A percentile compares a stretch with the other conserved stretches of the same genome.
Evolutionary conservation across 495 filamentous ascomycete species (phyloP).

Genomic region (Xanthoparmelia taractica): DNA sequence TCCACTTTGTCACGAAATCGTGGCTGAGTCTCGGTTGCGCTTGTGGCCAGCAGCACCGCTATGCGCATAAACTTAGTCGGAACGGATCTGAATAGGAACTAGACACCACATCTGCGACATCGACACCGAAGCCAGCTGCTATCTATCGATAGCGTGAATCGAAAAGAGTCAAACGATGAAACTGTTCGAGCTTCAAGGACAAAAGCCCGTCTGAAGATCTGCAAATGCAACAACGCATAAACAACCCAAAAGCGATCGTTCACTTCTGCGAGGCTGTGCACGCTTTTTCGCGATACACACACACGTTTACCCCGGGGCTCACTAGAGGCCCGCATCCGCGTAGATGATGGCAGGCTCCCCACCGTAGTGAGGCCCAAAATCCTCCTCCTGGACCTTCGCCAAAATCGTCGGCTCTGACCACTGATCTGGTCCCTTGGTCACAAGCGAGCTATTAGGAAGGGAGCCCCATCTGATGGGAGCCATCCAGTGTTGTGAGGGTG

Average conservation of each 20-base stretch:
- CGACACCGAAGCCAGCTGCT: slow-evolving; percentile 3
- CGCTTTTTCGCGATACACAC: neutral
- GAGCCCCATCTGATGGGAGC: slow-evolving; percentile 17
- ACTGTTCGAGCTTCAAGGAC: slow-evolving; percentile 7
- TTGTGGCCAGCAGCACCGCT: neutral
- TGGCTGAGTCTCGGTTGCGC: slow-evolving; percentile 2
- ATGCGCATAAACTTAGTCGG: slow-evolving; percentile 18
- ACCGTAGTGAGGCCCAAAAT: slow-evolving; percentile 22
- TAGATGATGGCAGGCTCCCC: slow-evolving; percentile 22
- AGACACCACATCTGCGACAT: slow-evolving; percentile 3
- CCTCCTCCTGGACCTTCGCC: slow-evolving; percentile 28
- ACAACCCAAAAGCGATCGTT: neutral
- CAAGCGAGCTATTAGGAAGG: slow-evolving; percentile 20
- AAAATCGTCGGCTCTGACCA: slow-evolving; percentile 24
- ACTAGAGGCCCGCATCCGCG: slow-evolving; percentile 12
- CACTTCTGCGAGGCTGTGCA: slow-evolving; percentile 10
- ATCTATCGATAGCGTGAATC: slow-evolving; percentile 12
- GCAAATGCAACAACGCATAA: neutral
- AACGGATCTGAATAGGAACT: slow-evolving; percentile 14
- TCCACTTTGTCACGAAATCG: neutral
- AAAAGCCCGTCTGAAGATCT: neutral
- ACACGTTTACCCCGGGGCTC: neutral
- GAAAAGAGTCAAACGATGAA: slow-evolving; percentile 10
- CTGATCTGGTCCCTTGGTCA: slow-evolving; percentile 25
- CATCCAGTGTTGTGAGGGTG: slow-evolving; percentile 21